A percentile compares a stretch with the other conserved stretches of the same genome.
phyloP scores from a whole-genome alignment of 1,284 basidiomycete genomes.

The Phylloboletellus chloephorus region DNA sequence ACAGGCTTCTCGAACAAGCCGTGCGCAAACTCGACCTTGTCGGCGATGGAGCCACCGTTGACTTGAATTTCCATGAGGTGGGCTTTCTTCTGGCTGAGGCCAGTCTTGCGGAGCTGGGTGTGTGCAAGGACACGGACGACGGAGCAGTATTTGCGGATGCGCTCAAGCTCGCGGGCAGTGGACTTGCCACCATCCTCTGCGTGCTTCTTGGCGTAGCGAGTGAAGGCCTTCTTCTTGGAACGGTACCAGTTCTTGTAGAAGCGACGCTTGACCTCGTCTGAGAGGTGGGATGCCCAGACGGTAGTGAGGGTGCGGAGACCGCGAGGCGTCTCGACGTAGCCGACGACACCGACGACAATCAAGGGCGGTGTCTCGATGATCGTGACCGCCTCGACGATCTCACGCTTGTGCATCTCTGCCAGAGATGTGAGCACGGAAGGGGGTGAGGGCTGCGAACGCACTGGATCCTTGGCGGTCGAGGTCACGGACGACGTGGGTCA shows the following conservation, averaged over 20 bases:
- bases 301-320: constrained; percentile 87
- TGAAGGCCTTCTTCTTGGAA: constrained; percentile 99
- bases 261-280: constrained; percentile 92
- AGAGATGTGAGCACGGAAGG: neutral
- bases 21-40: constrained; percentile 98
- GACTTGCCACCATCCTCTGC: constrained; percentile 94
- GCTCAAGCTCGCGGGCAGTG: constrained; percentile 93
- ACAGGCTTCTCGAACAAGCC: constrained; percentile 97
- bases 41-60: constrained; percentile 94
- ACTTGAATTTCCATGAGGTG: constrained; percentile 99
- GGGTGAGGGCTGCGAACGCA: constrained; percentile 40
- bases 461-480: constrained; percentile 98
- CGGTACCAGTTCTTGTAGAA: constrained; percentile 99
- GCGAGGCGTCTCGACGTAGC: constrained; percentile 99
- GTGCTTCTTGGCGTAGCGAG: constrained; percentile 98
- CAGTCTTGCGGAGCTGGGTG: constrained; percentile 98
- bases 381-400: constrained; percentile 97
- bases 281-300: constrained; percentile 82
- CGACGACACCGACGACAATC: constrained; percentile 97
- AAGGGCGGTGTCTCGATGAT: constrained; percentile 97
- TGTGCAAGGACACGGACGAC: constrained; percentile 99
- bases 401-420: constrained; percentile 98
- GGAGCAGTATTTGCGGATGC: constrained; percentile 99
- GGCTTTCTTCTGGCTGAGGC: constrained; percentile 98
- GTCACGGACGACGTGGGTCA: constrained; percentile 99